Conservation (phyloP, 805 yeast species). For the Pichia californica region DNA sequence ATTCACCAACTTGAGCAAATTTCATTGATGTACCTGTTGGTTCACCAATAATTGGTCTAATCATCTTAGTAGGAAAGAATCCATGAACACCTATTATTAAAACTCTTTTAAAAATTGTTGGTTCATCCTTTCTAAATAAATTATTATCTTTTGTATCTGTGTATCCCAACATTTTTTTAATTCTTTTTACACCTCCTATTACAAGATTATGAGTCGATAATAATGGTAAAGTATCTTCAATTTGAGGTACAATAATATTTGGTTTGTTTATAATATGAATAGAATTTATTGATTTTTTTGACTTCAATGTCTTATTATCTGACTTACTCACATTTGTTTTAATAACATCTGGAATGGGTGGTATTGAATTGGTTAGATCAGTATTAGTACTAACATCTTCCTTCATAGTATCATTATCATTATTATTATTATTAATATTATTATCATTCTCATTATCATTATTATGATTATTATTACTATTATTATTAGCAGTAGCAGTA, state of each 20-base stretch:
- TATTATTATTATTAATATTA: too few relatives aligned
- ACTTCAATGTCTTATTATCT: background rate
- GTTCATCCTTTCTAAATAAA: constrained; percentile 16
- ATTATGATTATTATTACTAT: too few relatives aligned
- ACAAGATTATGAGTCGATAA: constrained; percentile 12
- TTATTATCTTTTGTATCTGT: constrained; percentile 11
- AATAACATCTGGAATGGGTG: constrained; percentile 8
- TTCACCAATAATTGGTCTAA: constrained; percentile 84
- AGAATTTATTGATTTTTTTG: constrained; percentile 1
- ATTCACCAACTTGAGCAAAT: constrained; percentile 87
- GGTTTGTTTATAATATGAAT: constrained; percentile 8
- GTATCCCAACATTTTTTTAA: constrained; percentile 17
- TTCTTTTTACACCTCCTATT: constrained; percentile 11
- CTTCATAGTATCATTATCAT: background rate
- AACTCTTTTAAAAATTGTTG: constrained; percentile 42
- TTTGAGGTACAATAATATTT: constrained; percentile 25
- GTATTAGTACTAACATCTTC: background rate
- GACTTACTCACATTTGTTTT: constrained; percentile 10
- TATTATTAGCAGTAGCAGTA: too few relatives aligned
- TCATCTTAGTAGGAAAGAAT: constrained; percentile 82
- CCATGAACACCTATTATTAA: constrained; percentile 94
- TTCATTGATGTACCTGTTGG: constrained; percentile 94
- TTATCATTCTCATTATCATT: too few relatives aligned
- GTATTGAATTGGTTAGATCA: background rate
- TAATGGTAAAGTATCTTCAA: constrained; percentile 24